Conservation (phyloP, 2,329 filamentous ascomycete genomes). For the Ceratocystis cacaofunesta region DNA sequence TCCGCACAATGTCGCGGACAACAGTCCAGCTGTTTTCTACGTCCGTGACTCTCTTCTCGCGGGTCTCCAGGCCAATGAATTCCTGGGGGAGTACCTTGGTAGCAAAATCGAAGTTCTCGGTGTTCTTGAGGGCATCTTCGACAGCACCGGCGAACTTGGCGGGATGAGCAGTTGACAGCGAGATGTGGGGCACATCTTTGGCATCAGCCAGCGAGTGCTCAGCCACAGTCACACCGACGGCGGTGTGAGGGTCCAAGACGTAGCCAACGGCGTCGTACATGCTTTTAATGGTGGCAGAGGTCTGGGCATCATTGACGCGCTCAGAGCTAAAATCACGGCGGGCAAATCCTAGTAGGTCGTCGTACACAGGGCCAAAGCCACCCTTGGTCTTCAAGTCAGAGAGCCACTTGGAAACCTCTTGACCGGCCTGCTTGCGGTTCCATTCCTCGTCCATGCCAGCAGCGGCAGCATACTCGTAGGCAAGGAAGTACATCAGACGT, state of each 20-base stretch:
- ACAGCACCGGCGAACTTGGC: slow-evolving; percentile 88
- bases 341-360: slow-evolving; percentile 55
- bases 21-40: slow-evolving; percentile 59
- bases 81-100: slow-evolving; percentile 62
- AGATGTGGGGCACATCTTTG: slow-evolving; percentile 52
- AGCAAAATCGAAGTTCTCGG: slow-evolving; percentile 61
- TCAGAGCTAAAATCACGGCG: slow-evolving; percentile 70
- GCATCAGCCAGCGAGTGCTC: slow-evolving; percentile 46
- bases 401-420: slow-evolving; percentile 65
- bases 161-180: slow-evolving; percentile 84
- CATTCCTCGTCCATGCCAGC: slow-evolving; percentile 49
- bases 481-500: slow-evolving; percentile 83
- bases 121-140: slow-evolving; percentile 55
- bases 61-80: slow-evolving; percentile 63
- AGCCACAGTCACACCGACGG: slow-evolving; percentile 70
- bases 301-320: slow-evolving; percentile 50
- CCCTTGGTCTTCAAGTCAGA: slow-evolving; percentile 64
- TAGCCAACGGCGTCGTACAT: slow-evolving; percentile 50
- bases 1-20: slow-evolving; percentile 60
- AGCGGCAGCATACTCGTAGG: slow-evolving; percentile 50
- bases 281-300: slow-evolving; percentile 46
- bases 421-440: slow-evolving; percentile 55
- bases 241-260: slow-evolving; percentile 83
- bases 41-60: slow-evolving; percentile 56
- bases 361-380: slow-evolving; percentile 64